Base-by-base conservation (phyloP, 2,329 filamentous ascomycete genomes). In the Apiospora malaysiana region DNA sequence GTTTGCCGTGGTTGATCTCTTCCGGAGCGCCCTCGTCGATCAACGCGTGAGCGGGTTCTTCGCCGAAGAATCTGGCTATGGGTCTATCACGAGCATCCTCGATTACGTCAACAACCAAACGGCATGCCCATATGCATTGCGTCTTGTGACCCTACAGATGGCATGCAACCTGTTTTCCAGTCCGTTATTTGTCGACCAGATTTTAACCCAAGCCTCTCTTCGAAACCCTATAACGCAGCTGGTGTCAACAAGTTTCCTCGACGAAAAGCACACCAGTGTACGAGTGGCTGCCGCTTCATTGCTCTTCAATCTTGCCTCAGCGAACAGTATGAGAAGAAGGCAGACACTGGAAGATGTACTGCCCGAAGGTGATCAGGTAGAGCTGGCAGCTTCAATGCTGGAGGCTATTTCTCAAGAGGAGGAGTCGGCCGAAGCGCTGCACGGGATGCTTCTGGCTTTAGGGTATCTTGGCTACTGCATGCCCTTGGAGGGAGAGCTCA, bases 1-100 rank as follows among this genome's bases (percentile, higher is more conserved):
- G 59, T 98, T 98, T 78, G 89, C 94, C 0, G 85, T 95, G 0
- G 87, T 97, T n/a, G 96, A 98, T 78, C 87, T 99, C 1, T 87
- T 97, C 68, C 89, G 96, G 27, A 89, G 93, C 73, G 89, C 93
- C 0, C 88, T 97, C 70, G 85, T 91, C 16, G 95, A 98, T 76
- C 85, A 91, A 0, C 90, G 95, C 49, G 85, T 97, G 21, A 94
- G 93, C 72, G 92, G 92, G 23, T 97, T 90, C 82, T 94, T 94
- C 73, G 93, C 93, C 0, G 92, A 96, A 78, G 94, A 98, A 79
- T 79, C 84, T 21, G 84, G 84, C 10, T 90, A 93, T 71, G 81
- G 83, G 69, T 94, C 92, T 0, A 83, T 95, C 18, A 78, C 86
- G 45, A 83, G 87, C 0, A 81, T 97, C 2, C 79, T 94, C 3